Base-by-base conservation (phyloP, 306 rosid genomes). In the Arachis stenosperma region DNA sequence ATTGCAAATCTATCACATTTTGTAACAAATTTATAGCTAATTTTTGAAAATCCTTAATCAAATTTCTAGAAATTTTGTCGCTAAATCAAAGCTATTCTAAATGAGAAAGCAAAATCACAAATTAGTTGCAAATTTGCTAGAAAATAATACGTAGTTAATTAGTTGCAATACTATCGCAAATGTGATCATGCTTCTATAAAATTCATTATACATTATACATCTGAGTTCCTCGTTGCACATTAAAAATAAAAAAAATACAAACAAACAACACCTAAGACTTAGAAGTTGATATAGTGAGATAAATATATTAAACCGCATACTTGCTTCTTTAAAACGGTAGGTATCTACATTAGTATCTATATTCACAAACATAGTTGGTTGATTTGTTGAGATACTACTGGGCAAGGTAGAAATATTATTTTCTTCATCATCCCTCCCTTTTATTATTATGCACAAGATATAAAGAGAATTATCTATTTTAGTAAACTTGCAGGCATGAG, bases 251-350 rank as follows among this genome's bases (percentile, higher is more conserved):
- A 22, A 22, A 22, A 22, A 22, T 22, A 22, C 27, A 22, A 22
- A 69, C 30, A 17, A 66, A 44, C 39, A 65, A 74, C 46, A 82
- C 65, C 68, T 57, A 41, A 75, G 59, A 82, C 65, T 73, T 57
- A 41, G 71, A 53, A 74, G 61, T 48, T 50, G 65, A 77, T 54
- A 69, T 56, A 12, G 44, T 68, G 58, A 71, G n/a, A 36, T 6
- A 76, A 70, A 81, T 62, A 75, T 67, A 65, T 63, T 60, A 81
- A 70, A 84, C 54, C 74, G 74, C 90, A 33, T 88, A 90, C 98
- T 79, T 81, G 82, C 66, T 79, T 89, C 86, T 79, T 81, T 81
- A 78, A 69, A 48, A 60, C 82, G 75, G 37, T 60, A 77, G 78
- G 79, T 70, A 69, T 83, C 65, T 61, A 80, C 54, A 60, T 70